Percentiles rank a stretch among this genome's conserved stretches.
Conservation (phyloP, 2,329 filamentous ascomycete genomes). For the Parastagonospora nodorum region DNA sequence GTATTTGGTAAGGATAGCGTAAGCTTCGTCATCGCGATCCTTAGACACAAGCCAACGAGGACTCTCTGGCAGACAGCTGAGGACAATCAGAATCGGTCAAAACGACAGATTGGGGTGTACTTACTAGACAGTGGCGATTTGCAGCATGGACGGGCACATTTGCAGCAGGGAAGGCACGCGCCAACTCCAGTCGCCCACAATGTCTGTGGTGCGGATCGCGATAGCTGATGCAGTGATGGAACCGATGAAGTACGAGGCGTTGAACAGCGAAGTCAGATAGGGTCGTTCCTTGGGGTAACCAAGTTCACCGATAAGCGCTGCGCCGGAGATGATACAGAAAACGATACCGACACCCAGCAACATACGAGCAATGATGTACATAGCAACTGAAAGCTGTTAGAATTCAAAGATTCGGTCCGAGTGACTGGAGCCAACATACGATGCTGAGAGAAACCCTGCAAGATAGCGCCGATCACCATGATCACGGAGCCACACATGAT, state of each 20-base stretch:
- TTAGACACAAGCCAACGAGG: constrained; percentile 59
- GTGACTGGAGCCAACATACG: constrained; percentile 16
- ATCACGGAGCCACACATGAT: constrained; percentile 64
- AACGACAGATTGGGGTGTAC: background rate
- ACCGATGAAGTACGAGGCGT: constrained; percentile 63
- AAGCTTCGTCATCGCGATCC: constrained; percentile 54
- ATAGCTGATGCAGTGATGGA: constrained; percentile 55
- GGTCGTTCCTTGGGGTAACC: constrained; percentile 66
- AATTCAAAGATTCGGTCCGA: background rate
- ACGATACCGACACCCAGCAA: constrained; percentile 67
- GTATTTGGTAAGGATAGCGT: constrained; percentile 46
- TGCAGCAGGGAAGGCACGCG: constrained; percentile 57
- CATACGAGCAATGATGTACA: constrained; percentile 65
- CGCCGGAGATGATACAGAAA: constrained; percentile 63
- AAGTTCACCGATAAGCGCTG: constrained; percentile 64
- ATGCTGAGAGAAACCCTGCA: constrained; percentile 58
- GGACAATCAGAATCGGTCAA: constrained; percentile 1
- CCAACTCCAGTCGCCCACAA: constrained; percentile 54
- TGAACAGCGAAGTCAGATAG: constrained; percentile 65
- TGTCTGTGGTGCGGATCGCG: constrained; percentile 55
- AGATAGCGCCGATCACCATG: constrained; percentile 63
- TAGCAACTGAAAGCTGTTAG: constrained; percentile 45
- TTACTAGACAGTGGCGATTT: constrained; percentile 46
- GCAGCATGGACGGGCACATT: constrained; percentile 54
- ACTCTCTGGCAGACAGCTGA: constrained; percentile 45